These are phyloP conservation scores for Diaporthe helianthi DNA, from an alignment of 2,329 filamentous ascomycete genomes.

Conservation along the genomic window DNA sequence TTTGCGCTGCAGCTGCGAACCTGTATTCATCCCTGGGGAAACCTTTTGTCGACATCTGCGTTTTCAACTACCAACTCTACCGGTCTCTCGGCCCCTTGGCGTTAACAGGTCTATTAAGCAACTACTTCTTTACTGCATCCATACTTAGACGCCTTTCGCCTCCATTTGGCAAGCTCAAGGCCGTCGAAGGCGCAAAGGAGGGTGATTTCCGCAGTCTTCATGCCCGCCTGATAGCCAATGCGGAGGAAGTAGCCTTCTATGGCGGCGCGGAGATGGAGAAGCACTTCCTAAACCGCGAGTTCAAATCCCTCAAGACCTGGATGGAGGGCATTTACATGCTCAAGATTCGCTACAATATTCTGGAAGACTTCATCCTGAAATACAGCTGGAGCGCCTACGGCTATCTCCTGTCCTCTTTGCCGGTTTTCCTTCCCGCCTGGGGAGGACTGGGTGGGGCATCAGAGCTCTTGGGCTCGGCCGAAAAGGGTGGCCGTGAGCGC, in stretches of 20 bases:
- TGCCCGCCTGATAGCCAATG: constrained; percentile 91
- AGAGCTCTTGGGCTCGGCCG: constrained; percentile 64
- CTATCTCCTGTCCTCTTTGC: constrained; percentile 90
- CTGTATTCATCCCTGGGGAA: constrained; percentile 98
- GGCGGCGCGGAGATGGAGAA: constrained; percentile 95
- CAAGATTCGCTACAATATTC: constrained; percentile 98
- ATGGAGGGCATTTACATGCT: constrained; percentile 99
- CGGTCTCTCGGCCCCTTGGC: constrained; percentile 89
- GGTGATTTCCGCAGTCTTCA: constrained; percentile 94
- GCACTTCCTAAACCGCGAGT: constrained; percentile 88
- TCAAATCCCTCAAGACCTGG: constrained; percentile 90
- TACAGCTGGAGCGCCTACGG: constrained; percentile 99
- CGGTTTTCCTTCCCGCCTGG: constrained; percentile 94
- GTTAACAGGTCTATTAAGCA: constrained; percentile 83
- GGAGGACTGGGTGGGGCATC: constrained; percentile 79
- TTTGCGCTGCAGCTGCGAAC: constrained; percentile 90
- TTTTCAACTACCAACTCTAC: constrained; percentile 98
- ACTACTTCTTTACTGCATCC: constrained; percentile 93
- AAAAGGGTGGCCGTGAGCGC: constrained; percentile 68
- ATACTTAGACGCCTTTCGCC: constrained; percentile 88
- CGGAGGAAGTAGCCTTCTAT: constrained; percentile 97
- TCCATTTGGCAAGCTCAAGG: constrained; percentile 95
- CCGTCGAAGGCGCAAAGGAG: constrained; percentile 92
- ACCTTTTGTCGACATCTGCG: constrained; percentile 93
- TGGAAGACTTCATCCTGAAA: constrained; percentile 97